A percentile compares a stretch with the other conserved stretches of the same genome.
phyloP scores from a whole-genome alignment of 1,139 yeast genomes.

The Yamadazyma dendronema region DNA sequence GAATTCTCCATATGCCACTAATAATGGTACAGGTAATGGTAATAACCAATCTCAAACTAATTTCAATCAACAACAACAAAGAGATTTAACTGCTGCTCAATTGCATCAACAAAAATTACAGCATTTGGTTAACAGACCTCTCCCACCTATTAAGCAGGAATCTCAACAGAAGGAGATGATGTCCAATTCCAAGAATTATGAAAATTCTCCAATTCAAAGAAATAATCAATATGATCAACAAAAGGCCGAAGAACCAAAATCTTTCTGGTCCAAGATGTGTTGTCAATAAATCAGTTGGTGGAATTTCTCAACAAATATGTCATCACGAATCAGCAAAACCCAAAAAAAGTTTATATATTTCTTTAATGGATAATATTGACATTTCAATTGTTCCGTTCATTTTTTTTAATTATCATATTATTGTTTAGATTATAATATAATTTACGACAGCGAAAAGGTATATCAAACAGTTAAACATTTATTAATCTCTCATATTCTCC shows the following conservation, averaged over 20 bases:
- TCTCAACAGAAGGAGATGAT: constrained; percentile 20
- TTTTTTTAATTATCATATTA: not conserved
- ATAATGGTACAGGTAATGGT: constrained; percentile 1
- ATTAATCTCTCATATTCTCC: not conserved
- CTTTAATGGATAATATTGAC: not conserved
- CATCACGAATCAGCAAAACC: too few species aligned
- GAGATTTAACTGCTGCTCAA: constrained; percentile 26
- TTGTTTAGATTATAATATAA: not conserved
- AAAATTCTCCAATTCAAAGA: constrained; percentile 22
- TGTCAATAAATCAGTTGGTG: constrained; percentile 40
- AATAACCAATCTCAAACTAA: constrained; percentile 7
- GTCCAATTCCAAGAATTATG: constrained; percentile 12
- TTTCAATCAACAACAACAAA: constrained; percentile 11
- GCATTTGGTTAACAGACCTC: constrained; percentile 50
- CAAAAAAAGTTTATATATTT: constrained; percentile 4
- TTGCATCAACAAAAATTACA: constrained; percentile 52
- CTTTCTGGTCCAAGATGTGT: constrained; percentile 47
- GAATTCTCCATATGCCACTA: constrained; percentile 3
- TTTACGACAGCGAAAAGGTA: not conserved
- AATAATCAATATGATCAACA: constrained; percentile 40
- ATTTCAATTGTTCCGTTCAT: not conserved
- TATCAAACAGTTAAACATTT: too few species aligned
- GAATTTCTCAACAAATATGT: not conserved
- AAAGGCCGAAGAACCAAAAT: constrained; percentile 37
- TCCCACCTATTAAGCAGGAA: constrained; percentile 51